These are phyloP conservation scores for Xylariales sp. DNA, from an alignment of 2,329 filamentous ascomycete species.

Conservation along the genomic window DNA sequence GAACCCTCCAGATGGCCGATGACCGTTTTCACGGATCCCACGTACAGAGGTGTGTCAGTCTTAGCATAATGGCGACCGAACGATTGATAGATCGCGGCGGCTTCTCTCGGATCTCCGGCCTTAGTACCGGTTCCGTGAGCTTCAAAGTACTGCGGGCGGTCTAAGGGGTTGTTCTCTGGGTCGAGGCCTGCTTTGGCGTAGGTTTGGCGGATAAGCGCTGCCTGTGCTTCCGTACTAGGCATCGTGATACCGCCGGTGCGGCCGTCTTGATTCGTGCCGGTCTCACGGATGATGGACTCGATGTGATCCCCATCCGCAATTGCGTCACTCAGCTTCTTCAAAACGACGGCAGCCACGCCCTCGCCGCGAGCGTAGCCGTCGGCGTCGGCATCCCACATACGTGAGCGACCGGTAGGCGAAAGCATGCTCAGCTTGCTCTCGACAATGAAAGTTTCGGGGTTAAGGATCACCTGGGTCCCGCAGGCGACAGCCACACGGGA, in stretches of 20 bases:
- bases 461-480: constrained; percentile 34
- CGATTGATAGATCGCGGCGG: too few species aligned
- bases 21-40: too few species aligned
- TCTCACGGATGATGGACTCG: constrained; percentile 51
- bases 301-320: constrained; percentile 51
- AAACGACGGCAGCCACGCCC: constrained; percentile 49
- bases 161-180: too few species aligned
- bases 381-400: constrained; percentile 53
- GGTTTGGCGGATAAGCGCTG: too few species aligned
- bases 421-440: constrained; percentile 47
- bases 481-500: constrained; percentile 36
- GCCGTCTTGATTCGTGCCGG: constrained; percentile 45
- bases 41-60: too few species aligned
- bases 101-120: too few species aligned
- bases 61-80: too few species aligned
- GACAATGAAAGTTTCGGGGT: constrained; percentile 26
- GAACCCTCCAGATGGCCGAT: too few species aligned
- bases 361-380: constrained; percentile 52
- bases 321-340: constrained; percentile 51
- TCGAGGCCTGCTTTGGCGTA: too few species aligned
- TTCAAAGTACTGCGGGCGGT: too few species aligned
- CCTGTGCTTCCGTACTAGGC: too few species aligned
- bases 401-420: constrained; percentile 47
- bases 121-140: too few species aligned
- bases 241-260: constrained; percentile 26